Base-by-base conservation (phyloP, 768 basidiomycete species). In the Pulveroboletus sp. region DNA sequence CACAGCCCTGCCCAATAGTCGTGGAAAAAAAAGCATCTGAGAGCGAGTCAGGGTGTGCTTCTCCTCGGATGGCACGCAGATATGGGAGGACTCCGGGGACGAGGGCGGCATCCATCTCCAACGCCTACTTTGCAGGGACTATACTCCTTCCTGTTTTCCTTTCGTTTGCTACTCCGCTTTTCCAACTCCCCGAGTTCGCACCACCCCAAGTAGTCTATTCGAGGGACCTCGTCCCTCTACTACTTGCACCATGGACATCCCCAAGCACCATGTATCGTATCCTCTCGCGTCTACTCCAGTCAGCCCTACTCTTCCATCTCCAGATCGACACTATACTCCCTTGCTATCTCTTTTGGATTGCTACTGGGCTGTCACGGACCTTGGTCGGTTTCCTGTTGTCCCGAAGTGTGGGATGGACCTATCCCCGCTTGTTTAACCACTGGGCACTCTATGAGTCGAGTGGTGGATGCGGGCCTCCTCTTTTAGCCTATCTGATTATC, bases 161-260 rank as follows among this genome's bases (percentile, higher is more conserved):
- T 21, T 38, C 56, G 1, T 40, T 56, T 21, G 8, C 53, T 21
- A 43, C 40, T 26, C 41, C 53, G 3, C 21, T 21, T 21, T 21
- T 21, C 21, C 4, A 21, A 2, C 21, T 49, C 18, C 51, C 60
- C 28, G 64, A 63, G 58, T 74, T 73, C 46, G 64, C 67, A 2
- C 73, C 73, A 10, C 72, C 66, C 15, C 73, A 71, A 59, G 39
- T 73, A 18, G 61, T 74, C 44, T 62, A 70, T 47, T 62, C 68
- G 8, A 60, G 57, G 32, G 62, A 74, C 49, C 50, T 70, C 1
- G 42, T 64, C 9, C 58, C 68, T 9, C 57, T 74, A 8, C 42
- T 75, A 5, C 38, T 69, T 11, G 70, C 70, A 9, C 72, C 69
- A 21, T 74, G 73, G 73, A 56, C 69, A 1, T 53, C 57, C 30